Base-by-base conservation (phyloP, 495 filamentous ascomycete genomes). In the Hypoxylon fragiforme region DNA sequence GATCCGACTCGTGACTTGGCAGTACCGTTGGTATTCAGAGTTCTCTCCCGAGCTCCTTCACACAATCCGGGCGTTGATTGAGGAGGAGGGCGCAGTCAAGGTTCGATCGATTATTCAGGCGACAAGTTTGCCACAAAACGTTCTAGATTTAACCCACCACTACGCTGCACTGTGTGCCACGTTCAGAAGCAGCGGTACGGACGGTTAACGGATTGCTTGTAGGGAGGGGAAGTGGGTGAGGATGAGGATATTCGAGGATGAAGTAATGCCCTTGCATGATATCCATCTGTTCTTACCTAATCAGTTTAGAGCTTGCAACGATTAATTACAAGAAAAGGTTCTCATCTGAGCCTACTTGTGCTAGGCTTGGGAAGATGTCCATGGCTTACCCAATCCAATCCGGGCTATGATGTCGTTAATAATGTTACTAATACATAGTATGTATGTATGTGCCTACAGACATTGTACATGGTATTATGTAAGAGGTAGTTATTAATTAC, bases 1-100 rank as follows among this genome's bases (percentile, higher is more conserved):
- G 44, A 97, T 97, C 47, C 78, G 90, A 34, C 72, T 97, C 41
- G 89, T 97, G 26, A 89, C 92, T 3, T 98, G 94, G 94, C 92
- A 98, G 74, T 97, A 97, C 72, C 84, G 94, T 54, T 97, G 94
- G 94, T 98, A 97, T 73, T 96, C 91, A 19, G 95, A 98, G 88
- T 98, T 97, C 71, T 96, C 91, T 13, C 95, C 94, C 8, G 83
- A 89, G 42, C 79, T 98, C 13, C 81, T 97, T 19, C 88, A 81
- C 67, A 83, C 90, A 7, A 85, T 97, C 45, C 86, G 94, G 56
- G 92, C 87, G 57, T 78, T 97, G 56, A 97, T 98, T 68, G 94
- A 96, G 68, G 92, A 95, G 46, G 95, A 98, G 70, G 95, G 94
- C 41, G 95, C 92, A 15, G 90, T 98, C 64, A 98, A 98, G 73